Base-by-base conservation (phyloP, 2,329 filamentous ascomycete species). In the Coniochaeta sp. region DNA sequence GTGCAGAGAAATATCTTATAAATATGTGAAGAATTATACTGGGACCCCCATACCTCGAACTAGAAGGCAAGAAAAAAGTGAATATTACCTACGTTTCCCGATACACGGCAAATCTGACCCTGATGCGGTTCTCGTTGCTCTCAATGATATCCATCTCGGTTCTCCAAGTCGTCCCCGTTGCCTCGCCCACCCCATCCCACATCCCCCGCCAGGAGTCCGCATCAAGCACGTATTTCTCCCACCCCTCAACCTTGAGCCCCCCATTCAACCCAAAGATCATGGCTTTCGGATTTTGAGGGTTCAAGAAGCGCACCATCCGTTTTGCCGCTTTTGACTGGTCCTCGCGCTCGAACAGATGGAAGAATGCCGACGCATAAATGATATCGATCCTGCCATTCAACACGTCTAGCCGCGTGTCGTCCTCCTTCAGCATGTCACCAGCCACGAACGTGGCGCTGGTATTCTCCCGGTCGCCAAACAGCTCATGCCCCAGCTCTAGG, bases 401-500 rank as follows among this genome's bases (percentile, higher is more conserved):
- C 0, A 34, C 30, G 22, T 59, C 34, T 9, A 68, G 59, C 3
- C 26, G 52, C 10, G 52, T 52, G 5, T 66, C 63, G 16, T 59
- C 59, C 2, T 36, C 56, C 30, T 65, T 54, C 16, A 72, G 65
- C 22, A 72, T 62, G 44, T 73, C 64, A 5, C 62, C 69, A 0
- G 62, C 57, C 12, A 65, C 59, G 44, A 68, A 65, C n/a, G 38
- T 10, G 0, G 61, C 60, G 3, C 59, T 60, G 3, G 66, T 60
- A 7, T 62, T 62, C n/a, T 61, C 63, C 24, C 63, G 59, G 60
- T 73, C 70, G 4, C 63, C 60, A 62, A 72, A 73, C n/a, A 73
- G 65, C 5, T 72, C 70, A 55, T 70, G 69, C 19, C 70, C 70
- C 8, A 72, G 60, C 10, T 70, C 64, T 30, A 73, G 63, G 59